Conservation (phyloP, 257 asterid genomes). For the Primulina tabacum region DNA sequence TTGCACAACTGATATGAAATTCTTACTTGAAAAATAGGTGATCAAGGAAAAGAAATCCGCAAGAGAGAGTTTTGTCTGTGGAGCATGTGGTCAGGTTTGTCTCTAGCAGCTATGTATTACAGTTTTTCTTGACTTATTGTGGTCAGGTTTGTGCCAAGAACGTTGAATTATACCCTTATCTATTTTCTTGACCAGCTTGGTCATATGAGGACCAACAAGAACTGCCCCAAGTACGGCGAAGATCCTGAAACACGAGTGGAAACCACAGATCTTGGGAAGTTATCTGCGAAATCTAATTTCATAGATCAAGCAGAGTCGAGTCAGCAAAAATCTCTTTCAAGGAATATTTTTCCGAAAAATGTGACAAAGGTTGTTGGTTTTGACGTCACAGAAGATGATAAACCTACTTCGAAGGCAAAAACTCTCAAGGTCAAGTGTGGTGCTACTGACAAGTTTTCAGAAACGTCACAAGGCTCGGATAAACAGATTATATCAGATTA, state of each 20-base stretch:
- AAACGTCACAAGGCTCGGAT: conserved; percentile 77
- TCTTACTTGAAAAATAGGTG: conserved; percentile 42
- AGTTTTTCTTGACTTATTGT: no score
- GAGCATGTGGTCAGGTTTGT: conserved; percentile 98
- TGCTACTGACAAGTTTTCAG: conserved; percentile 64
- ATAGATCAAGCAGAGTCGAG: conserved; percentile 62
- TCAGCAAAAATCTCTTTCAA: conserved; percentile 49
- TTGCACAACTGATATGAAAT: conserved; percentile 13
- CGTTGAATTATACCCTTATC: conserved; percentile 12
- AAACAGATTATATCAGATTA: conserved; percentile 59
- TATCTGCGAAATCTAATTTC: conserved; percentile 40
- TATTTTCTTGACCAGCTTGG: conserved; percentile 60
- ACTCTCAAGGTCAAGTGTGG: conserved; percentile 84
- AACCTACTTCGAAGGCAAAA: conserved; percentile 71
- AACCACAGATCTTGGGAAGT: conserved; percentile 59
- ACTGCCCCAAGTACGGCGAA: conserved; percentile 94
- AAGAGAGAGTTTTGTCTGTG: conserved; percentile 95
- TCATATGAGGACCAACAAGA: conserved; percentile 98
- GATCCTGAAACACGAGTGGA: conserved; percentile 69
- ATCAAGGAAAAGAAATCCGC: conserved; percentile 95
- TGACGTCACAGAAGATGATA: conserved; percentile 72
- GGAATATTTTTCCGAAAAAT: conserved; percentile 60
- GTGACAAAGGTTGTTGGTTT: conserved; percentile 48
- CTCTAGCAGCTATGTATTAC: conserved; percentile 18
- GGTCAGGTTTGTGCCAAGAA: conserved; percentile 17